A percentile compares a stretch with the other conserved stretches of the same genome.
Conservation (phyloP, 2,329 filamentous ascomycete genomes). For the Penicillium decumbens region DNA sequence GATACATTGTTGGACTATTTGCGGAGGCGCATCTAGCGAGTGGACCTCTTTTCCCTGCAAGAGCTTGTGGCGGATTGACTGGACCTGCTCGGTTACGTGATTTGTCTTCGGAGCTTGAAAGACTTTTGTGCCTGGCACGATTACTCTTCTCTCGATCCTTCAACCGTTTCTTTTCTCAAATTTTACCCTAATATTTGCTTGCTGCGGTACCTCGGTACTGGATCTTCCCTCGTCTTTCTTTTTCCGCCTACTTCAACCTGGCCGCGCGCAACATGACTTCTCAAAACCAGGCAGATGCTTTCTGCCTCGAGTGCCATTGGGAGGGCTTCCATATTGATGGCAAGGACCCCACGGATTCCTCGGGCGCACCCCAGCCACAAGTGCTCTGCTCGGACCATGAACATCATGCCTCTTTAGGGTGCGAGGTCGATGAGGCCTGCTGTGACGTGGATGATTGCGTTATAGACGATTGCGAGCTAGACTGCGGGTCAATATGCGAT, state of each 20-base stretch:
- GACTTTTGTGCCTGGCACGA: conserved; percentile 5
- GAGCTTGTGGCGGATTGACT: not conserved
- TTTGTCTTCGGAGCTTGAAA: not conserved
- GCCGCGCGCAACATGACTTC: conserved; percentile 29
- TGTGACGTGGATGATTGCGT: conserved; percentile 37
- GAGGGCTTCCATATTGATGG: conserved; percentile 36
- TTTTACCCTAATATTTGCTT: conserved; percentile 2
- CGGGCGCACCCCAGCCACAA: conserved; percentile 20
- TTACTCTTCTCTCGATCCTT: conserved; percentile 3
- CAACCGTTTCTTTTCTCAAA: conserved; percentile 4
- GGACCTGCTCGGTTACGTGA: conserved; percentile 6
- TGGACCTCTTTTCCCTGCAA: not conserved
- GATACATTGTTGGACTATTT: conserved; percentile 13
- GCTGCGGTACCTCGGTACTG: conserved; percentile 1
- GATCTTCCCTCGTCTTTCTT: conserved; percentile 1
- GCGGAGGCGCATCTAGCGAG: conserved; percentile 1
- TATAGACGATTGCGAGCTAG: conserved; percentile 31
- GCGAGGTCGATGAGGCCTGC: conserved; percentile 34
- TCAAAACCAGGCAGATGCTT: conserved; percentile 30
- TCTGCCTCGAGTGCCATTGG: conserved; percentile 43
- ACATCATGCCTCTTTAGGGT: conserved; percentile 26
- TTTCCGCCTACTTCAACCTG: conserved; percentile 2
- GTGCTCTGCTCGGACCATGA: conserved; percentile 32
- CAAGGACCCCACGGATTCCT: conserved; percentile 23
- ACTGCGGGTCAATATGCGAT: conserved; percentile 40